Percentiles rank a stretch among this genome's conserved stretches.
These are phyloP conservation scores for Boehmeria nivea DNA, from an alignment of 306 rosid genomes.

Conservation along the genomic window DNA sequence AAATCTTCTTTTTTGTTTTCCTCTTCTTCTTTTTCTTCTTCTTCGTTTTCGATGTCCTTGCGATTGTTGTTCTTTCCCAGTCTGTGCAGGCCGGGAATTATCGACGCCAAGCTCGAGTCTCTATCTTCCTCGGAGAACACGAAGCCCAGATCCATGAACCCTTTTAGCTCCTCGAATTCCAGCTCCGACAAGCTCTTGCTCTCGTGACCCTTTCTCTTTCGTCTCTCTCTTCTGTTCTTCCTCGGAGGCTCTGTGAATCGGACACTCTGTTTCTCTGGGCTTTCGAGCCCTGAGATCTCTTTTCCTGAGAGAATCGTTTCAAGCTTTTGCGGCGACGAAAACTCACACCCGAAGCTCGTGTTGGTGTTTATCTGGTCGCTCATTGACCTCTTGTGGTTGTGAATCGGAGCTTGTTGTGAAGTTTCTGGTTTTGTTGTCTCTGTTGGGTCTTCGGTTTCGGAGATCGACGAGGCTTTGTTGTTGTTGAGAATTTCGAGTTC, in stretches of 20 bases:
- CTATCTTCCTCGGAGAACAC: conserved; percentile 75
- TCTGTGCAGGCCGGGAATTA: conserved; percentile 83
- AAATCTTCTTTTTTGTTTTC: conserved; percentile 28
- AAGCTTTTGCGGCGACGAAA: conserved; percentile 35
- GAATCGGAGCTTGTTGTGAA: conserved; percentile 17
- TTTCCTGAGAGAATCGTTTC: conserved; percentile 46
- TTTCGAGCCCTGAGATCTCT: conserved; percentile 31
- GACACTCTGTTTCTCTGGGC: conserved; percentile 3
- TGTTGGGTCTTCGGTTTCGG: conserved; percentile 23
- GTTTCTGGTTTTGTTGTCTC: conserved; percentile 26
- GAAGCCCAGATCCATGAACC: conserved; percentile 88
- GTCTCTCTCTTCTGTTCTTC: conserved; percentile 9
- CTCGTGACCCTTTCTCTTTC: conserved; percentile 27
- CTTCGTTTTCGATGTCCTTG: conserved; percentile 3
- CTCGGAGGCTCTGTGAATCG: conserved; percentile 5
- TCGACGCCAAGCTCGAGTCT: conserved; percentile 65
- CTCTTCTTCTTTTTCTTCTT: conserved; percentile 25
- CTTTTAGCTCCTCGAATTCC: conserved; percentile 79
- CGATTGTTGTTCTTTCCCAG: conserved; percentile 42
- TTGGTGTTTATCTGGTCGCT: conserved; percentile 56
- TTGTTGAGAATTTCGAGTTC: conserved; percentile 32
- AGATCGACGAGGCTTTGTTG: conserved; percentile 21
- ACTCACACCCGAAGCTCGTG: conserved; percentile 30
- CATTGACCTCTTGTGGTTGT: conserved; percentile 46
- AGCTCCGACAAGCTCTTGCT: conserved; percentile 84